Evolutionary conservation across 306 rosid genomes (phyloP).

Genomic region (Morella rubra): DNA sequence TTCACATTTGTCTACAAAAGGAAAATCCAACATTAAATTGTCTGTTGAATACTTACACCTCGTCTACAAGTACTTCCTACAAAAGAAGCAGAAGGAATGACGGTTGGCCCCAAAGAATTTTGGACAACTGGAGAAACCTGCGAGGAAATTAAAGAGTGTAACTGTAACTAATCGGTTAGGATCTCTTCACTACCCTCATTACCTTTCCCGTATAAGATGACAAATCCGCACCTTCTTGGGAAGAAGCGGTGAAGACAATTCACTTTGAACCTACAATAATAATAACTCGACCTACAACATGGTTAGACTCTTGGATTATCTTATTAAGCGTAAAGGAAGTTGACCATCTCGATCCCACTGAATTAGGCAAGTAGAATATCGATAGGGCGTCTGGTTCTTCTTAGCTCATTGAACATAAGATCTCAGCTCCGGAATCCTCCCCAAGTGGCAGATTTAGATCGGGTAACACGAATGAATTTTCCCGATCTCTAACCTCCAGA

Average conservation of each 20-base stretch:
- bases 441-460: slow-evolving; percentile 79
- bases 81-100: slow-evolving; percentile 8
- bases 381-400: slow-evolving; percentile 13
- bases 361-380: slow-evolving; percentile 29
- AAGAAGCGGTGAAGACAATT: slow-evolving; percentile 31
- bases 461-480: slow-evolving; percentile 50
- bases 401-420: slow-evolving; percentile 27
- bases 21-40: slow-evolving; percentile 23
- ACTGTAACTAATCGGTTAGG: slow-evolving; percentile 36
- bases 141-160: slow-evolving; percentile 13
- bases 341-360: slow-evolving; percentile 27
- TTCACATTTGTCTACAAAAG: not conserved
- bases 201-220: slow-evolving; percentile 26
- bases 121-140: slow-evolving; percentile 31
- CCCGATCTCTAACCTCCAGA: slow-evolving; percentile 43
- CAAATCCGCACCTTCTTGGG: slow-evolving; percentile 28
- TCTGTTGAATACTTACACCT: slow-evolving; percentile 36
- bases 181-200: slow-evolving; percentile 46
- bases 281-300: slow-evolving; percentile 41
- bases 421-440: slow-evolving; percentile 30
- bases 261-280: slow-evolving; percentile 44
- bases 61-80: slow-evolving; percentile 22
- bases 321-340: slow-evolving; percentile 24
- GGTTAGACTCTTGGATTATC: slow-evolving; percentile 35
- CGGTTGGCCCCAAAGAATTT: slow-evolving; percentile 31